Conservation (phyloP, 306 rosid genomes). For the Amphicarpaea edgeworthii region DNA sequence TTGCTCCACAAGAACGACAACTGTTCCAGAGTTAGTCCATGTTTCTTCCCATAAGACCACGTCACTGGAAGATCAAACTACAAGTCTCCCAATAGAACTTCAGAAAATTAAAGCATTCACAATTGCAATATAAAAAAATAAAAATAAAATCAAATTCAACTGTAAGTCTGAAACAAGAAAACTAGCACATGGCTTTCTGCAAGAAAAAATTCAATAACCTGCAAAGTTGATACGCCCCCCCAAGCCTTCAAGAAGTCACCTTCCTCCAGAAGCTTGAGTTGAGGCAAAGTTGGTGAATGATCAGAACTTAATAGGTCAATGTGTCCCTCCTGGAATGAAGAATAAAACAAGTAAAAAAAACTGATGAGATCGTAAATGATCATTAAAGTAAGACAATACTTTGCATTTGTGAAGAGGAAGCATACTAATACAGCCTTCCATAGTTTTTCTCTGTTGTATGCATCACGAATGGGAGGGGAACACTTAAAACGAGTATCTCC, state of each 20-base stretch:
- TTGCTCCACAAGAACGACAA: slow-evolving; percentile 89
- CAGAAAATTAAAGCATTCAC: background rate
- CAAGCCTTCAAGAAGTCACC: slow-evolving; percentile 93
- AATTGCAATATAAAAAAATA: slow-evolving; percentile 21
- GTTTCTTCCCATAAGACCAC: slow-evolving; percentile 81
- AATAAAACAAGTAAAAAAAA: slow-evolving; percentile 39
- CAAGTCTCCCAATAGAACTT: slow-evolving; percentile 44
- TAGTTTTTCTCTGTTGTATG: slow-evolving; percentile 74
- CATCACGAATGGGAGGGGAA: slow-evolving; percentile 90
- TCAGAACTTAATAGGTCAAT: slow-evolving; percentile 87
- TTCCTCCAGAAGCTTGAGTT: slow-evolving; percentile 82
- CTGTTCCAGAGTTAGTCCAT: slow-evolving; percentile 80
- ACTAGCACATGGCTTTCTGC: slow-evolving; percentile 37
- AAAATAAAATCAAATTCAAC: slow-evolving; percentile 37
- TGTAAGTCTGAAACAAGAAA: slow-evolving; percentile 29
- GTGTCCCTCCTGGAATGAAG: slow-evolving; percentile 74
- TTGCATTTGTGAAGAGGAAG: slow-evolving; percentile 38
- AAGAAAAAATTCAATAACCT: slow-evolving; percentile 60
- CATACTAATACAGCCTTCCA: slow-evolving; percentile 85
- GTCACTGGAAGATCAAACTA: slow-evolving; percentile 91
- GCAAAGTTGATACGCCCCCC: slow-evolving; percentile 94
- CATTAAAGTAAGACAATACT: slow-evolving; percentile 45
- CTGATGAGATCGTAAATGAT: background rate
- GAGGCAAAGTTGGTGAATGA: slow-evolving; percentile 86
- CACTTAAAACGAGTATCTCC: slow-evolving; percentile 95